phyloP scores from a whole-genome alignment of 139 green algal species.

The Yamagishiella unicocca region DNA sequence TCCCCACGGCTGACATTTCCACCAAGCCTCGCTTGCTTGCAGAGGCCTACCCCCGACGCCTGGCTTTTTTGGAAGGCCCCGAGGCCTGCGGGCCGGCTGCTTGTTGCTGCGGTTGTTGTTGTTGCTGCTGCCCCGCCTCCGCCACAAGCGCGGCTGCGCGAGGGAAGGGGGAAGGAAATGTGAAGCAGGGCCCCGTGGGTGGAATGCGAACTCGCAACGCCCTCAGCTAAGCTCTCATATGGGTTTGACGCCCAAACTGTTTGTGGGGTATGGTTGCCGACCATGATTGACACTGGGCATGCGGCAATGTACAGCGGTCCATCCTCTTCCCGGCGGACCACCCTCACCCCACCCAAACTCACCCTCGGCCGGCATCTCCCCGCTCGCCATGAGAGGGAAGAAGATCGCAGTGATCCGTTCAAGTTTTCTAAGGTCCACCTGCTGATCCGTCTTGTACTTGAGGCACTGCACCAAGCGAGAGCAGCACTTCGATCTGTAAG shows the following conservation, averaged over 20 bases:
- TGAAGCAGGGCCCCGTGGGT: too few relatives aligned
- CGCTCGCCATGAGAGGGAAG: constrained; percentile 83
- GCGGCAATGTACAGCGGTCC: too few relatives aligned
- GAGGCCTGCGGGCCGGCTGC: background rate
- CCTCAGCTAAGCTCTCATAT: too few relatives aligned
- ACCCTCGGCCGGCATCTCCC: constrained; percentile 49
- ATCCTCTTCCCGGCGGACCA: too few relatives aligned
- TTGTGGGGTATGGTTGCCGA: too few relatives aligned
- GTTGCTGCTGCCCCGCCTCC: background rate
- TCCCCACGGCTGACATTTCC: background rate
- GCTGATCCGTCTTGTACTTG: constrained; percentile 93
- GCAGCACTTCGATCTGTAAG: constrained; percentile 1
- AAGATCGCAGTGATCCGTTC: constrained; percentile 92
- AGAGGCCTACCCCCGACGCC: constrained; percentile 24
- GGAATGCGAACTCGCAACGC: too few relatives aligned
- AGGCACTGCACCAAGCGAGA: constrained; percentile 73
- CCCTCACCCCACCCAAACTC: too few relatives aligned
- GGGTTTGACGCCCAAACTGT: too few relatives aligned
- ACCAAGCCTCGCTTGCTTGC: background rate
- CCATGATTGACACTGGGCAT: too few relatives aligned
- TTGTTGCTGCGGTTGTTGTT: constrained; percentile 11
- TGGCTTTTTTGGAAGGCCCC: background rate
- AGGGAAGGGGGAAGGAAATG: background rate
- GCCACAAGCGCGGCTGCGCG: background rate
- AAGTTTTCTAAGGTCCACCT: constrained; percentile 88